phyloP scores from a whole-genome alignment of 1,284 basidiomycete genomes.

The Serendipita sp. region DNA sequence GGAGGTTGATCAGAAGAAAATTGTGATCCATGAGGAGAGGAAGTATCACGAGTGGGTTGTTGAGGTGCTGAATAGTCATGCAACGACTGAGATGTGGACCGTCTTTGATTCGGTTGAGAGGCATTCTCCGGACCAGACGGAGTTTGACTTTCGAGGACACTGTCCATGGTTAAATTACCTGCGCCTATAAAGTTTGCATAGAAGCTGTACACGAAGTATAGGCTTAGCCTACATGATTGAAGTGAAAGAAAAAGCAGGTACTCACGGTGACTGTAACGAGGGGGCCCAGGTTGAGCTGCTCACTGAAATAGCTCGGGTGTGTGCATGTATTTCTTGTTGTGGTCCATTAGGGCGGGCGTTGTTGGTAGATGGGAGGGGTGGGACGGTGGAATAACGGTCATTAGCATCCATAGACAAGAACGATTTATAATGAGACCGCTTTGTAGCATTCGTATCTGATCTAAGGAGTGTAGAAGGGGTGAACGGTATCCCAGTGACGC shows the following conservation, averaged over 20 bases:
- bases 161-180: neutral
- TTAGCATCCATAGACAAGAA: neutral
- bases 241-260: neutral
- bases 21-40: neutral
- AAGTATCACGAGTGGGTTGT: neutral
- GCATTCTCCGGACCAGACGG: neutral
- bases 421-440: neutral
- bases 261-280: slow-evolving; percentile 4
- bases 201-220: neutral
- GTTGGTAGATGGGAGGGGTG: neutral
- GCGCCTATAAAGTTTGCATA: neutral
- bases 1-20: neutral
- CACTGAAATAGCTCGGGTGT: neutral
- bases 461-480: neutral
- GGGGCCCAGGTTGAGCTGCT: neutral
- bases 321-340: neutral
- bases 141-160: neutral
- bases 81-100: neutral
- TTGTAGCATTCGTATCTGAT: neutral
- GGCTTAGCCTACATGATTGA: neutral
- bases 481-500: neutral
- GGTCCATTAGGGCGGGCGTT: neutral
- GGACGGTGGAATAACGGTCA: neutral
- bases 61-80: neutral
- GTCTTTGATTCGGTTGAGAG: neutral